phyloP scores from a whole-genome alignment of 2,329 filamentous ascomycete species.

The Endothia cerciana region DNA sequence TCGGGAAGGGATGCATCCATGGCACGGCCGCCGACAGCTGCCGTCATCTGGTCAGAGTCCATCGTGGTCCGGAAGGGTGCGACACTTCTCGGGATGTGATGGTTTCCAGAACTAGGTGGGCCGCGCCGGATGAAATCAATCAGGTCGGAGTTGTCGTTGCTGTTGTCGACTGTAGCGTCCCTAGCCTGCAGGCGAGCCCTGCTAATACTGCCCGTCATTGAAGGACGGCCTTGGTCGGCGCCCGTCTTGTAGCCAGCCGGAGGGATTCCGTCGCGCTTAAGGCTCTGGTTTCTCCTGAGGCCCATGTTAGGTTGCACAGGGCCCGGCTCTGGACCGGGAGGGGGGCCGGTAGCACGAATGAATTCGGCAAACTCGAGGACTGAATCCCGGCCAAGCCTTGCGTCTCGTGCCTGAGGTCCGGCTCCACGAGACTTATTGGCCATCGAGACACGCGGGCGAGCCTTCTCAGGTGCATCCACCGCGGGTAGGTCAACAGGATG shows the following conservation, averaged over 20 bases:
- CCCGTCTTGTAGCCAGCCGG: slow-evolving; percentile 39
- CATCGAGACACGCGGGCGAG: slow-evolving; percentile 36
- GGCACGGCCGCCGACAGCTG: slow-evolving; percentile 57
- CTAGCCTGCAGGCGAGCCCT: slow-evolving; percentile 69
- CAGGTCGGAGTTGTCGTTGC: slow-evolving; percentile 77
- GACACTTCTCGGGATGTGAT: slow-evolving; percentile 78
- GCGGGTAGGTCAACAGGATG: slow-evolving; percentile 37
- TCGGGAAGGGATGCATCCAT: slow-evolving; percentile 62
- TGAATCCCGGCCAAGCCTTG: slow-evolving; percentile 71
- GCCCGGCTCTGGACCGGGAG: slow-evolving; percentile 52
- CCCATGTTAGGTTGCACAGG: slow-evolving; percentile 32
- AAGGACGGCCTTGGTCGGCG: slow-evolving; percentile 44
- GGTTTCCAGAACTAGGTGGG: slow-evolving; percentile 66
- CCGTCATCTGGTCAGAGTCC: slow-evolving; percentile 78
- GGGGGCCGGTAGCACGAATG: slow-evolving; percentile 83
- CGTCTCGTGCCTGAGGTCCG: slow-evolving; percentile 65
- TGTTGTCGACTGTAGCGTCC: slow-evolving; percentile 65
- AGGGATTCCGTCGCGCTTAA: slow-evolving; percentile 38
- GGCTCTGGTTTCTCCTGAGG: slow-evolving; percentile 29
- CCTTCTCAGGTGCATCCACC: slow-evolving; percentile 35
- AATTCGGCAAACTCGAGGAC: slow-evolving; percentile 86
- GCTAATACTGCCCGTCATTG: slow-evolving; percentile 38
- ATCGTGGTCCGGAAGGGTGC: slow-evolving; percentile 84
- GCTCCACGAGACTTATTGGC: slow-evolving; percentile 40
- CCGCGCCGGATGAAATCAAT: slow-evolving; percentile 96